These are phyloP conservation scores for Anthostomella pinea DNA, from an alignment of 2,329 filamentous ascomycete species.

Conservation along the genomic window DNA sequence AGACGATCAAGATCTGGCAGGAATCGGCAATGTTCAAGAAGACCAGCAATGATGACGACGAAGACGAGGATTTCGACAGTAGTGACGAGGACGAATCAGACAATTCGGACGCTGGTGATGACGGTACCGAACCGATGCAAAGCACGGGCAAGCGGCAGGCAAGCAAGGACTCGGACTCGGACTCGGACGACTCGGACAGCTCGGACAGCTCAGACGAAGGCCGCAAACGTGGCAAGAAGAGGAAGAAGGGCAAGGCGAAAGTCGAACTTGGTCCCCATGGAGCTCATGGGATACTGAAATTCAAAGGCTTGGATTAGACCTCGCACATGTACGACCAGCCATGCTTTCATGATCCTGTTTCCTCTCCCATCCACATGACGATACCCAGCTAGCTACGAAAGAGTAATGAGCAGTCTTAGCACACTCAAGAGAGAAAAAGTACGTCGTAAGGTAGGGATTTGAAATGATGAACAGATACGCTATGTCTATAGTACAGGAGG, in stretches of 20 bases:
- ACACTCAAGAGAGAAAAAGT: not conserved
- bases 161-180: conserved; percentile 39
- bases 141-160: conserved; percentile 37
- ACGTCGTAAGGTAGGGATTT: no score
- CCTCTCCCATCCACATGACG: conserved; percentile 14
- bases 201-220: conserved; percentile 47
- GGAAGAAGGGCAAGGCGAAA: conserved; percentile 39
- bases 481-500: no score
- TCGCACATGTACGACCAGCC: not conserved
- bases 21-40: conserved; percentile 59
- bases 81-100: conserved; percentile 41
- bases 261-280: conserved; percentile 48
- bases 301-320: conserved; percentile 44
- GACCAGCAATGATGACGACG: conserved; percentile 43
- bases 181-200: conserved; percentile 30
- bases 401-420: not conserved
- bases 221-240: conserved; percentile 43
- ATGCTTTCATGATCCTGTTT: conserved; percentile 3
- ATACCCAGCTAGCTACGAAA: conserved; percentile 20
- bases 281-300: conserved; percentile 50
- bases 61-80: conserved; percentile 44
- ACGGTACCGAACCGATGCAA: conserved; percentile 42
- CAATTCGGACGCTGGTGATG: conserved; percentile 42
- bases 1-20: conserved; percentile 85
- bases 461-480: no score